phyloP scores from a whole-genome alignment of 441 rosid species.

The Theobroma grandiflorum region DNA sequence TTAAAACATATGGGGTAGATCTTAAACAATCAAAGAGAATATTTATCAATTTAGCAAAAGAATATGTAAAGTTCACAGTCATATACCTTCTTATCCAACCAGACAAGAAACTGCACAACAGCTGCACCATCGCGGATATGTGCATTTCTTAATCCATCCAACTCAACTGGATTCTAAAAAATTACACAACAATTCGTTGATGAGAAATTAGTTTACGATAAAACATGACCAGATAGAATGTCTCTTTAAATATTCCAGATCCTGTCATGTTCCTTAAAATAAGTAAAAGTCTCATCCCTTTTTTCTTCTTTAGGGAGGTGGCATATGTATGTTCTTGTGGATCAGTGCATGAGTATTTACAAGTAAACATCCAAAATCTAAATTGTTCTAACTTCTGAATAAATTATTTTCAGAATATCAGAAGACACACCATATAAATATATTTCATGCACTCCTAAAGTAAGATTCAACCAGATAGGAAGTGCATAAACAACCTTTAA shows the following conservation, averaged over 20 bases:
- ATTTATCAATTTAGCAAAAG: constrained; percentile 20
- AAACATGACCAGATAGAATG: not conserved
- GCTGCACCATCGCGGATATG: constrained; percentile 99
- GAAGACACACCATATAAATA: not conserved
- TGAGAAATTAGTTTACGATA: constrained; percentile 4
- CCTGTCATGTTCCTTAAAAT: not conserved
- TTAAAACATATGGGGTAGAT: not conserved
- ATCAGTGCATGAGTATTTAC: constrained; percentile 6
- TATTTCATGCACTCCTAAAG: not conserved
- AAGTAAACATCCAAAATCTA: not conserved
- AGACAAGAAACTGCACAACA: constrained; percentile 94
- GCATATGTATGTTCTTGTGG: not conserved
- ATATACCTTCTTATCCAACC: constrained; percentile 93
- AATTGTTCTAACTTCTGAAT: not conserved
- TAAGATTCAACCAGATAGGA: constrained; percentile 9
- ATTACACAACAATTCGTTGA: constrained; percentile 18
- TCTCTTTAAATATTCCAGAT: not conserved
- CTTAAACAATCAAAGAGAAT: not conserved
- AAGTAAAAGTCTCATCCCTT: not conserved
- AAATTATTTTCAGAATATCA: constrained; percentile 2
- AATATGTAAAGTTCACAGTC: constrained; percentile 15
- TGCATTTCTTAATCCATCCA: constrained; percentile 87
- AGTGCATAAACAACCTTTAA: constrained; percentile 64
- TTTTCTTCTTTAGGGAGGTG: not conserved
- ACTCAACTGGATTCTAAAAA: constrained; percentile 84